Evolutionary conservation across 2,329 filamentous ascomycete genomes (phyloP), one percentile per base, ranked within the genome.

Genomic region (Penicillium frequentans): DNA sequence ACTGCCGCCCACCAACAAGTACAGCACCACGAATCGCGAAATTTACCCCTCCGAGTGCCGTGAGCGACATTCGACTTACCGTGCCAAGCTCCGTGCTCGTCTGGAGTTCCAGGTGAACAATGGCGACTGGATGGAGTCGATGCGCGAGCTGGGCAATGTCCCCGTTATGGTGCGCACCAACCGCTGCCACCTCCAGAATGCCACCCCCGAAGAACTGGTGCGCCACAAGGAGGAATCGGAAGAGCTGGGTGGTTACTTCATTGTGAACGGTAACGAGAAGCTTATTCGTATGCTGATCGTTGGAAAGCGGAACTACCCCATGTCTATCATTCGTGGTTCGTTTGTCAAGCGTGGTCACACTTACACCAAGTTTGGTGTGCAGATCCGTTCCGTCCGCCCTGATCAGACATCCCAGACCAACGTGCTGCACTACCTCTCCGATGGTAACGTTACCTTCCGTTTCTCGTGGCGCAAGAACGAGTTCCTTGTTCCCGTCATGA

Each of bases 381-480:
- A 96, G 69, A 87, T 97, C 64, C 88, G 95, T 77, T 96, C 89
- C 3, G 92, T 97, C 54, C 87, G 95, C 57, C 93, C 93, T n/a
- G 95, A 99, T 76, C 92, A 99, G 77, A 97, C 93, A 9, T 97
- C 93, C 29, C 93, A 98, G 76, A 98, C 93, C 37, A 99, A 98
- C 70, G 92, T 96, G 33, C 83, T 99, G 49, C 95, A 99, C 77
- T 99, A 98, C 75, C 84, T 99, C 55, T 91, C 84, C 67, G 95
- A 99, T 73, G 95, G 95, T 63, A 98, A 97, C 74, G 88, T 98
- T 68, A 98, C 91, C 0, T 96, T 99, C 77, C 85, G 95, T 55
- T 99, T 99, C 76, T 97, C 93, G 7, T 99, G 93, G 93, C 85
- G 93, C 65, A 99, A 99, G 78, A 91, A 92, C 66, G 95, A 99